These are phyloP conservation scores for Chenopodium berlandieri DNA, from an alignment of 148 eudicot genomes.

Conservation along the genomic window DNA sequence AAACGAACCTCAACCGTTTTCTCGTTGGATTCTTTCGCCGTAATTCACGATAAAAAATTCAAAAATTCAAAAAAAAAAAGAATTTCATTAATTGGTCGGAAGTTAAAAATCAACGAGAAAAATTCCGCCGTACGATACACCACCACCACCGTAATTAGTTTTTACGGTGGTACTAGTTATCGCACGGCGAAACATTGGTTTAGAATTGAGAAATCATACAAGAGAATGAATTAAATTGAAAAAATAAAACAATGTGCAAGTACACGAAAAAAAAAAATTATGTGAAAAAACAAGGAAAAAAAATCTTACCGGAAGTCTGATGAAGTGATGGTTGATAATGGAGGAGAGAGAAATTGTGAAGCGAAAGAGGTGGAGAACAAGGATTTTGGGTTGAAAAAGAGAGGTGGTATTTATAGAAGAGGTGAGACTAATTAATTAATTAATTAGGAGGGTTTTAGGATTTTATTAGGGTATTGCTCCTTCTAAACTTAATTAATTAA, in stretches of 20 bases:
- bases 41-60: not conserved
- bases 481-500: too few species aligned
- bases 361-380: not conserved
- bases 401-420: not conserved
- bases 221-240: too few species aligned
- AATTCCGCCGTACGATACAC: not conserved
- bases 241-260: not conserved
- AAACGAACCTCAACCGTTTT: conserved; percentile 24
- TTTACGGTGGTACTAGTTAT: too few species aligned
- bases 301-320: conserved; percentile 9
- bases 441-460: too few species aligned
- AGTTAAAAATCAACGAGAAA: not conserved
- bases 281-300: not conserved
- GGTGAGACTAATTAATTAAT: not conserved
- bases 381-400: not conserved
- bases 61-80: not conserved
- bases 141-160: too few species aligned
- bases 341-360: not conserved
- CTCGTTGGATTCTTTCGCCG: conserved; percentile 12
- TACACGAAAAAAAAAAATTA: not conserved
- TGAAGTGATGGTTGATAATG: not conserved
- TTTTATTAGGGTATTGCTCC: too few species aligned
- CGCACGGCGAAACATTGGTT: too few species aligned
- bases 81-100: not conserved
- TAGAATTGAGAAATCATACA: too few species aligned